These are phyloP conservation scores for Flaveria sonorensis DNA, from an alignment of 129 eudicot species.

Conservation along the genomic window DNA sequence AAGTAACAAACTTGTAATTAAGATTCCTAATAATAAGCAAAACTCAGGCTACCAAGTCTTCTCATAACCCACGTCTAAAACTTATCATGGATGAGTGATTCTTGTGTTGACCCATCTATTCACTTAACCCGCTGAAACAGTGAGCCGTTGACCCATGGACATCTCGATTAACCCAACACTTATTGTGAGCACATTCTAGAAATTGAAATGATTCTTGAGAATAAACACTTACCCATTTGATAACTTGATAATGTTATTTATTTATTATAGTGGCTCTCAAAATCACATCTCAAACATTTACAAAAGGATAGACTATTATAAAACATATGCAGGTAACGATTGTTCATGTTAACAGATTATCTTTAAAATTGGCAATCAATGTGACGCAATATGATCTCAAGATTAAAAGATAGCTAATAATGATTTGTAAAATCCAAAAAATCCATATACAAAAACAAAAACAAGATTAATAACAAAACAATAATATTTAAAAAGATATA, in stretches of 20 bases:
- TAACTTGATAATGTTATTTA: not conserved
- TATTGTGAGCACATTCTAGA: not conserved
- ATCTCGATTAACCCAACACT: not conserved
- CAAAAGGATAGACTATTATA: not conserved
- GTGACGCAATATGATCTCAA: not conserved
- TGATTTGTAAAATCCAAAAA: not conserved
- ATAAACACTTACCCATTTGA: not conserved
- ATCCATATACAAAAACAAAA: not conserved
- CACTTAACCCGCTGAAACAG: no score
- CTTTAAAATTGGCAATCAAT: not conserved
- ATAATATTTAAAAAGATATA: not conserved
- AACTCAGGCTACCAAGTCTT: no score
- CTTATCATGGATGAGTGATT: no score
- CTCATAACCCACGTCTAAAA: no score
- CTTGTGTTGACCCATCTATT: no score
- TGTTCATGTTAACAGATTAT: not conserved
- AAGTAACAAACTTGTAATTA: no score
- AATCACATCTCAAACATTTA: slow-evolving; percentile 2
- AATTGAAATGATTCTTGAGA: no score
- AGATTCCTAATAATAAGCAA: no score
- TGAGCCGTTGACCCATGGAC: no score
- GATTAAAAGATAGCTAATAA: not conserved
- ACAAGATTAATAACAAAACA: not conserved
- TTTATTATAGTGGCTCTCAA: not conserved
- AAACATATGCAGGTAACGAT: not conserved